Evolutionary conservation across 495 filamentous ascomycete species (phyloP).

Genomic region (Aspergillus nidulans): DNA sequence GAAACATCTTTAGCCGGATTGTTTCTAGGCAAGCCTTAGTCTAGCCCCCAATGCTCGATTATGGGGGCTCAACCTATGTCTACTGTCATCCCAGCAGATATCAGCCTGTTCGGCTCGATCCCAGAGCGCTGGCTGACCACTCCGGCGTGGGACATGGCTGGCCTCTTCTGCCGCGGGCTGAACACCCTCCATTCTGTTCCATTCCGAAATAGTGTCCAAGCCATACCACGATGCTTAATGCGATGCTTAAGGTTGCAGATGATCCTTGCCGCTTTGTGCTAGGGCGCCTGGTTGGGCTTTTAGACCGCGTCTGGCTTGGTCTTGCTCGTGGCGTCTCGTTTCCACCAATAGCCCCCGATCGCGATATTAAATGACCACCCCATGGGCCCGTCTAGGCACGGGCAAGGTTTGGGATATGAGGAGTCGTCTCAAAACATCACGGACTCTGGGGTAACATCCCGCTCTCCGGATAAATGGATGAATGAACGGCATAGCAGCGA

Average conservation of each 20-base stretch:
- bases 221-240: not conserved
- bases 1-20: too few species aligned
- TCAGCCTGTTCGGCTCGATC: not conserved
- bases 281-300: not conserved
- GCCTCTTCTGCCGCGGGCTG: too few species aligned
- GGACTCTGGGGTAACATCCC: not conserved
- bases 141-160: not conserved
- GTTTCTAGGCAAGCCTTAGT: not conserved
- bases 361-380: not conserved
- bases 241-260: not conserved
- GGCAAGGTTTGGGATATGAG: not conserved
- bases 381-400: not conserved
- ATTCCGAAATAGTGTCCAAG: not conserved
- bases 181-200: too few species aligned
- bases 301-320: not conserved
- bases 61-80: too few species aligned
- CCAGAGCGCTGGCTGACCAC: not conserved
- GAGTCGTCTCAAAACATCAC: not conserved
- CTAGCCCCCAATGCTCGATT: not conserved
- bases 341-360: not conserved
- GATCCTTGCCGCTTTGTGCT: not conserved
- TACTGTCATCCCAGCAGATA: not conserved
- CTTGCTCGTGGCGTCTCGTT: not conserved
- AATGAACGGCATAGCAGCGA: too few species aligned
- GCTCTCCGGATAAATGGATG: not conserved